A percentile compares a stretch with the other conserved stretches of the same genome.
Evolutionary conservation across 164 flowering plant species (phyloP).

Genomic region (Annona cherimola): DNA sequence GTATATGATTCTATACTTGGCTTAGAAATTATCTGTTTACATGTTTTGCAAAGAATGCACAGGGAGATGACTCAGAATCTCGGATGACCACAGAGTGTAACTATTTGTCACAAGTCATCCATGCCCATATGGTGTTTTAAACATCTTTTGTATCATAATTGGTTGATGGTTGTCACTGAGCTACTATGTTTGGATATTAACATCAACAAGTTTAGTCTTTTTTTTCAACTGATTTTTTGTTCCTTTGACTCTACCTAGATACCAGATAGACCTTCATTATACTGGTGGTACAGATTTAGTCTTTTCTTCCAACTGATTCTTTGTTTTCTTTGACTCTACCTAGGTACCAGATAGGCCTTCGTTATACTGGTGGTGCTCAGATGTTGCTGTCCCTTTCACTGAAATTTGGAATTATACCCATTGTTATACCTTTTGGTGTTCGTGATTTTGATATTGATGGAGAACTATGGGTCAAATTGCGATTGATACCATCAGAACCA

Average conservation of each 20-base stretch:
- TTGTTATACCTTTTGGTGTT: slow-evolving; percentile 78
- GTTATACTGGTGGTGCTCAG: slow-evolving; percentile 95
- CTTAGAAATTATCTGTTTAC: no score
- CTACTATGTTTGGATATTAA: no score
- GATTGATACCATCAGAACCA: slow-evolving; percentile 88
- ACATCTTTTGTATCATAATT: no score
- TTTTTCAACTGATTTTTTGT: slow-evolving; percentile 4
- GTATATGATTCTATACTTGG: no score
- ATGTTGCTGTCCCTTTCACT: slow-evolving; percentile 77
- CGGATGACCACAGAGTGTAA: no score
- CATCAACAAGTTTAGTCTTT: no score
- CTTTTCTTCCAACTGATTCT: not conserved
- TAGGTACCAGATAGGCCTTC: slow-evolving; percentile 92
- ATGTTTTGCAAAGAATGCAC: no score
- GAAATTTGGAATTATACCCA: slow-evolving; percentile 74
- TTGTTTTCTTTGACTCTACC: slow-evolving; percentile 8
- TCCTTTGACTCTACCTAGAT: slow-evolving; percentile 36
- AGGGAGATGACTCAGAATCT: no score
- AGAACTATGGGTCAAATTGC: slow-evolving; percentile 94
- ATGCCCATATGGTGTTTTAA: no score
- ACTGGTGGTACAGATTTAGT: slow-evolving; percentile 64
- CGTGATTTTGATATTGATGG: slow-evolving; percentile 97
- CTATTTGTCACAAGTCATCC: no score
- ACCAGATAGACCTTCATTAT: slow-evolving; percentile 91
- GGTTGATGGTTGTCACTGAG: no score